Evolutionary conservation across 495 filamentous ascomycete species (phyloP), one percentile per base, ranked within the genome.

Genomic region (Sordaria brevicollis): DNA sequence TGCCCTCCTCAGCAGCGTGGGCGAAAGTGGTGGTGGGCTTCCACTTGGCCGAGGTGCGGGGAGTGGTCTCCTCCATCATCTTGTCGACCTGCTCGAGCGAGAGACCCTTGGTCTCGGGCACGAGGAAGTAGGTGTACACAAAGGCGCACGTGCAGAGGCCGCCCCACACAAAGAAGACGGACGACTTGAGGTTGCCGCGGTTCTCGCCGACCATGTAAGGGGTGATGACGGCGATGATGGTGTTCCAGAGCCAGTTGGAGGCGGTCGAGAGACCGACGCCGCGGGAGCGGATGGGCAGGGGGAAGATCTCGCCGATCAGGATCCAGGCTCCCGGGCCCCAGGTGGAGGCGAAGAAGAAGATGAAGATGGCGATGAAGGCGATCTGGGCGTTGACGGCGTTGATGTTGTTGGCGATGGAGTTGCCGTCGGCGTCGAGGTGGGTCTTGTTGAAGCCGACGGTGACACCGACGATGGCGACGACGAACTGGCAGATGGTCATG

Each of bases 231-330:
- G 84, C 87, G 65, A 90, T 89, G 62, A 87, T 88, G 79, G 84
- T 90, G 83, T 94, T 93, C 90, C 90, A 93, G 73, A 94, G 87
- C 92, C 92, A 95, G 85, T 95, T 95, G 76, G 89, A 92, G 69
- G 92, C 89, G 65, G 92, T 94, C 29, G 91, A 92, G 65, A 95
- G 84, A 68, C 85, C 91, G 67, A 94, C 91, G 78, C 92, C 91
- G 66, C 90, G 89, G 21, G 91, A 89, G 74, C 92, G 90, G 81
- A 94, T 93, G 65, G 89, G 90, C 39, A 95, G 87, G 33, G 91
- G 92, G 87, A 89, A 95, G 82, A 93, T 91, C 82, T 95, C 92
- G 71, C 92, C 92, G 71, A 94, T 92, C 72, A 94, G 86, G 69
- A 95, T 90, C 92, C 92, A 94, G 43, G 89, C 91, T 10, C 85